These are phyloP conservation scores for Curvularia spicifera DNA, from an alignment of 2,329 filamentous ascomycete species.

Conservation along the genomic window DNA sequence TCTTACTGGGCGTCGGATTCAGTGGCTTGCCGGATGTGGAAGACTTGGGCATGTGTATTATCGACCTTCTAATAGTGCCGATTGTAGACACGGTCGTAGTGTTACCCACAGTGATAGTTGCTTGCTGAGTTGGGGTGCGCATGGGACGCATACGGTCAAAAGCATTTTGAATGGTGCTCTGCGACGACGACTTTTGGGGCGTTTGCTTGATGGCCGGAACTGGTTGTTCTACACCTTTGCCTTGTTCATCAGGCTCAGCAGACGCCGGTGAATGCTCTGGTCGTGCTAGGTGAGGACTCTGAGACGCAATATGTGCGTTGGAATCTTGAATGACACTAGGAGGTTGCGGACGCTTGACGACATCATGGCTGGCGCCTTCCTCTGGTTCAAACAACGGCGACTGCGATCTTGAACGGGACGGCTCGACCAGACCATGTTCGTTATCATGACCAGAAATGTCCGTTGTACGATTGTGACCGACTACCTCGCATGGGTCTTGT, in stretches of 20 bases:
- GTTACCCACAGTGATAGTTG: conserved; percentile 77
- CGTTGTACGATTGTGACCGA: conserved; percentile 16
- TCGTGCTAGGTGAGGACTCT: conserved; percentile 33
- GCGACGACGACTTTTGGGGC: conserved; percentile 42
- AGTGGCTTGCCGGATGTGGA: conserved; percentile 38
- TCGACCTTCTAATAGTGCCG: conserved; percentile 57
- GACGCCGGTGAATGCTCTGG: conserved; percentile 19
- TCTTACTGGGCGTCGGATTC: conserved; percentile 36
- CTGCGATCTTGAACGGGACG: conserved; percentile 15
- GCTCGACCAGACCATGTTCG: background rate
- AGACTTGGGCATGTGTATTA: conserved; percentile 52
- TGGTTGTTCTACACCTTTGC: conserved; percentile 28
- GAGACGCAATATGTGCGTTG: conserved; percentile 48
- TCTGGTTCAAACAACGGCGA: conserved; percentile 37
- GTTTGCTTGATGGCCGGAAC: conserved; percentile 41
- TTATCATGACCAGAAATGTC: conserved; percentile 10
- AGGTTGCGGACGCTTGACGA: conserved; percentile 13
- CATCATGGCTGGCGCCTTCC: conserved; percentile 10
- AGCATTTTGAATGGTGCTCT: conserved; percentile 61
- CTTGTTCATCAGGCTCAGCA: conserved; percentile 14
- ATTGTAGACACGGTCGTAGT: conserved; percentile 70
- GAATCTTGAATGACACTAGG: conserved; percentile 48
- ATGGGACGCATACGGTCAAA: conserved; percentile 71
- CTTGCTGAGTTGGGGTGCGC: conserved; percentile 66
- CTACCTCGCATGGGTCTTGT: conserved; percentile 7